Conservation (phyloP, 441 rosid genomes). For the Rhodomyrtus psidioides region DNA sequence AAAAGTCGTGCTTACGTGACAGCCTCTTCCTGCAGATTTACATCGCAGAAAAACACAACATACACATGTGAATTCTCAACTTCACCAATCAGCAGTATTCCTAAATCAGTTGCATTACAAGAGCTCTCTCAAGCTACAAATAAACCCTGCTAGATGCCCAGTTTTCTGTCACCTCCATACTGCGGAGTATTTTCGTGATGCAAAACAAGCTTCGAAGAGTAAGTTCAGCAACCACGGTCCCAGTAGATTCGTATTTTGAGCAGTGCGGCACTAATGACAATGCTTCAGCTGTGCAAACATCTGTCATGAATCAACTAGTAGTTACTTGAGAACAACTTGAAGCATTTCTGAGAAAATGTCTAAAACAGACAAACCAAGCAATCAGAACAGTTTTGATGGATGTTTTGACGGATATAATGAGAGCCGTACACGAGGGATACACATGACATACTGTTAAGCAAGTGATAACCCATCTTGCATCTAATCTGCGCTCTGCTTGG, state of each 20-base stretch:
- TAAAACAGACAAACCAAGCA: not conserved
- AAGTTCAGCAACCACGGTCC: not conserved
- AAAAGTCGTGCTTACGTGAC: not conserved
- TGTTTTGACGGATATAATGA: not conserved
- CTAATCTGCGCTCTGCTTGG: conserved; percentile 56
- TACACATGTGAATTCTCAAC: not conserved
- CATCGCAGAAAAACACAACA: not conserved
- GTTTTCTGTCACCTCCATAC: not conserved
- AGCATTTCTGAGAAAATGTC: not conserved
- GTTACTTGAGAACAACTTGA: not conserved
- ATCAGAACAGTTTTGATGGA: not conserved
- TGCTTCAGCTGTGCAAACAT: not conserved
- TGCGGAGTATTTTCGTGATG: not conserved
- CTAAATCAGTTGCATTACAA: not conserved
- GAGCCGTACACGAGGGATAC: not conserved
- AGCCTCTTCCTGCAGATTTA: not conserved
- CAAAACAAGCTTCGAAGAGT: not conserved
- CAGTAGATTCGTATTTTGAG: not conserved
- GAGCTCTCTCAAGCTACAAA: not conserved
- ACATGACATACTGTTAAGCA: not conserved
- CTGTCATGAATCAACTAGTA: not conserved
- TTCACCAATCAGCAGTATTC: not conserved
- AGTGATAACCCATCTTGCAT: conserved; percentile 12
- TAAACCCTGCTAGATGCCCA: not conserved
- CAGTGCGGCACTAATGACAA: not conserved